Evolutionary conservation across 805 yeast genomes (phyloP).

Genomic region (Yarrowia sp.): DNA sequence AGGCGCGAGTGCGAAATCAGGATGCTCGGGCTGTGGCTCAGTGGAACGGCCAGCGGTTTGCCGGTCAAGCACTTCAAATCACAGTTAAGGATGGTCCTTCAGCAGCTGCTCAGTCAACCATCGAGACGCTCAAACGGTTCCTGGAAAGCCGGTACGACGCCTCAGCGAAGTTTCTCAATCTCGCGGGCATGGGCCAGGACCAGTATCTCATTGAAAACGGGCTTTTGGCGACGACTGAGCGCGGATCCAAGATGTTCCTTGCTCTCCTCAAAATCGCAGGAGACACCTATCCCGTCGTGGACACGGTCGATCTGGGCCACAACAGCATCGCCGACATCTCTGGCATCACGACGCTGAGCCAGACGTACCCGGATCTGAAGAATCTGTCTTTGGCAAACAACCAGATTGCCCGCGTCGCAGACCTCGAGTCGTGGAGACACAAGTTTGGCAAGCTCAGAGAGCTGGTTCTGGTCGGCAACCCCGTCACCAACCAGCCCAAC

Average conservation of each 20-base stretch:
- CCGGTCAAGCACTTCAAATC: slow-evolving; percentile 65
- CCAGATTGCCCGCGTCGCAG: slow-evolving; percentile 54
- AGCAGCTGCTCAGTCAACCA: slow-evolving; percentile 43
- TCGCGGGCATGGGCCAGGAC: slow-evolving; percentile 64
- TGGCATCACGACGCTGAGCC: slow-evolving; percentile 61
- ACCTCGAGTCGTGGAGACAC: slow-evolving; percentile 72
- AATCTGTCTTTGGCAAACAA: slow-evolving; percentile 82
- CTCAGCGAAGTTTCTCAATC: slow-evolving; percentile 61
- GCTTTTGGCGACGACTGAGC: slow-evolving; percentile 56
- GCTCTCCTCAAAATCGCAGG: slow-evolving; percentile 83
- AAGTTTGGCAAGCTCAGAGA: slow-evolving; percentile 74
- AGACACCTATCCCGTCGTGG: slow-evolving; percentile 51
- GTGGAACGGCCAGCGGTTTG: slow-evolving; percentile 78
- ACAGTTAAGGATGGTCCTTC: slow-evolving; percentile 37
- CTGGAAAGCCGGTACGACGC: slow-evolving; percentile 66
- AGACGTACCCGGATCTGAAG: slow-evolving; percentile 68
- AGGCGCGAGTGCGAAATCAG: slow-evolving; percentile 55
- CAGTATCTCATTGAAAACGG: slow-evolving; percentile 59
- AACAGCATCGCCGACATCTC: slow-evolving; percentile 64
- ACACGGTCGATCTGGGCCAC: slow-evolving; percentile 52
- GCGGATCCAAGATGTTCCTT: slow-evolving; percentile 79
- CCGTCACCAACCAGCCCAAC: slow-evolving; percentile 50
- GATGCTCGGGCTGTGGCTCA: slow-evolving; percentile 60
- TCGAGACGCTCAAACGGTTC: slow-evolving; percentile 60
- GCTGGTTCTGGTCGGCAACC: slow-evolving; percentile 74